phyloP scores from a whole-genome alignment of 257 asterid species.

The Orobanche coerulescens region DNA sequence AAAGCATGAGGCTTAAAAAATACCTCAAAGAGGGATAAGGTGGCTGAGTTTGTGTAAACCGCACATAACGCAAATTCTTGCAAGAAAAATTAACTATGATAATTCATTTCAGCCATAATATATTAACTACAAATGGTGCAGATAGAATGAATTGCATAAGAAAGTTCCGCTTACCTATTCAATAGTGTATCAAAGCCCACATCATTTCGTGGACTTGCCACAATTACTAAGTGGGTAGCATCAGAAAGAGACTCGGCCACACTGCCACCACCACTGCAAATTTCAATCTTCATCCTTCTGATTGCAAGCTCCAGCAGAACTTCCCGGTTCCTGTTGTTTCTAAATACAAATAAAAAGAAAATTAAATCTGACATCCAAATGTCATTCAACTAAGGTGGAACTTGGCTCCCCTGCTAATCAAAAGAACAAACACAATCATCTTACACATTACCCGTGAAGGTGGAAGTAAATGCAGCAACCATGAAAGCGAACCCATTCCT shows the following conservation, averaged over 20 bases:
- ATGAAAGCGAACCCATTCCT: slow-evolving; percentile 75
- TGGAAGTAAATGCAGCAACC: slow-evolving; percentile 71
- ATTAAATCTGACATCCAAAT: slow-evolving; percentile 15
- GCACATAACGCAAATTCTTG: not conserved
- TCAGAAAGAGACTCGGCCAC: slow-evolving; percentile 43
- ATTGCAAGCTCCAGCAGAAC: slow-evolving; percentile 48
- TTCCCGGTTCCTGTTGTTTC: slow-evolving; percentile 45
- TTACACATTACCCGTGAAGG: slow-evolving; percentile 45
- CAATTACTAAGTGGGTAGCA: slow-evolving; percentile 72
- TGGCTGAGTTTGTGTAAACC: not conserved
- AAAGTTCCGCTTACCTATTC: slow-evolving; percentile 40
- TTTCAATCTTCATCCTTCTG: slow-evolving; percentile 76
- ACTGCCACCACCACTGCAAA: slow-evolving; percentile 68
- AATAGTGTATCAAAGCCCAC: slow-evolving; percentile 44
- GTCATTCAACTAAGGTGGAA: slow-evolving; percentile 17
- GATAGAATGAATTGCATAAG: not conserved
- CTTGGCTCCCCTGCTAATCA: slow-evolving; percentile 8
- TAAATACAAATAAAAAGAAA: slow-evolving; percentile 21
- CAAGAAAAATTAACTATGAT: not conserved
- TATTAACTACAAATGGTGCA: not conserved
- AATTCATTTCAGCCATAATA: slow-evolving; percentile 15
- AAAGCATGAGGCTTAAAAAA: no score
- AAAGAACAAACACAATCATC: slow-evolving; percentile 24
- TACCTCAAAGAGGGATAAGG: no score
- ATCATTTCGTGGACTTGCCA: slow-evolving; percentile 34